These are phyloP conservation scores for Phaeophleospora eucalypticola DNA, from an alignment of 2,329 filamentous ascomycete genomes.

Conservation along the genomic window DNA sequence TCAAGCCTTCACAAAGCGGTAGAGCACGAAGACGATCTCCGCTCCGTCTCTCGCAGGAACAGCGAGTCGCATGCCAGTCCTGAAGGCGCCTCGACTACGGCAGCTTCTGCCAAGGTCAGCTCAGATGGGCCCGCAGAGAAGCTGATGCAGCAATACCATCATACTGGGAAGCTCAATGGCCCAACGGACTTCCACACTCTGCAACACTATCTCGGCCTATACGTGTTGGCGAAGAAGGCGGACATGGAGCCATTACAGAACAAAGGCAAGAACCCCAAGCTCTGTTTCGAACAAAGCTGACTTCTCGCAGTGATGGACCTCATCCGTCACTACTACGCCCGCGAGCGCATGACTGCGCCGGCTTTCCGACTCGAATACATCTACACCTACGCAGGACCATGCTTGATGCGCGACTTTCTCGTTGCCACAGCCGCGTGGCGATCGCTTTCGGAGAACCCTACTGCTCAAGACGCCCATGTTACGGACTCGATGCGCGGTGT, in stretches of 20 bases:
- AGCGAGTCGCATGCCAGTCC: not conserved
- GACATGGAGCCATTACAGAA: conserved; percentile 31
- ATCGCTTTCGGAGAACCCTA: conserved; percentile 21
- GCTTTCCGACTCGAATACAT: conserved; percentile 36
- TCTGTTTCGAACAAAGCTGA: conserved; percentile 5
- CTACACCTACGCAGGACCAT: conserved; percentile 28
- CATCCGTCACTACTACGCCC: conserved; percentile 31
- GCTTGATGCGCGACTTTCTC: conserved; percentile 33
- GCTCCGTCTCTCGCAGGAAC: not conserved
- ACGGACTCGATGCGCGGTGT: conserved; percentile 26
- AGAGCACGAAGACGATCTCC: not conserved
- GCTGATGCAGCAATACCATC: conserved; percentile 31
- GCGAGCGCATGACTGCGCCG: conserved; percentile 32
- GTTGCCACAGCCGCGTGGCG: conserved; percentile 32
- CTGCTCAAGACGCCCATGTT: conserved; percentile 17
- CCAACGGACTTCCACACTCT: conserved; percentile 34
- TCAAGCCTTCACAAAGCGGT: not conserved
- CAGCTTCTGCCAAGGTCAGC: not conserved
- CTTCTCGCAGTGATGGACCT: conserved; percentile 29
- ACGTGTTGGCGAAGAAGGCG: conserved; percentile 29
- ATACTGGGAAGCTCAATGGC: conserved; percentile 27
- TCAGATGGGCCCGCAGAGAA: not conserved
- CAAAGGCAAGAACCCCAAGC: conserved; percentile 16
- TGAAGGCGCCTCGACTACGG: not conserved
- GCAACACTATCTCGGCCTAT: conserved; percentile 34